Evolutionary conservation across 2,329 filamentous ascomycete species (phyloP).

Genomic region (Xylaria sp.): DNA sequence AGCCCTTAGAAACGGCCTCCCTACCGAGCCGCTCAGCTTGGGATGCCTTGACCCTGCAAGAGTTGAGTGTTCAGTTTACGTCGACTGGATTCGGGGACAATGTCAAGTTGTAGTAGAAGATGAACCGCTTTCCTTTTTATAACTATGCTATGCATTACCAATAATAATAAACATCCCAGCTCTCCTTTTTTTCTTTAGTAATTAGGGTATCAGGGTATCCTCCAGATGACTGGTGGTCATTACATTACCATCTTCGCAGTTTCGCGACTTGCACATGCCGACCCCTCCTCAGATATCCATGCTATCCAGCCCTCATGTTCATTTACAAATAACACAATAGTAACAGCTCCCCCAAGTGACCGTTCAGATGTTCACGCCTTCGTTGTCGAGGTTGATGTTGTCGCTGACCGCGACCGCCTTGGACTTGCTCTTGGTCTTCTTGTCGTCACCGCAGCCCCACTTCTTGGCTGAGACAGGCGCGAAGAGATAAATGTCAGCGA

Average conservation of each 20-base stretch:
- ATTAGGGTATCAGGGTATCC: not conserved
- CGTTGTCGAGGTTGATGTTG: not conserved
- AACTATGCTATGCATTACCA: not conserved
- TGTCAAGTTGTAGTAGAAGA: not conserved
- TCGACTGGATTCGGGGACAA: no score
- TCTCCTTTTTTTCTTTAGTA: not conserved
- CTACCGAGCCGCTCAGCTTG: no score
- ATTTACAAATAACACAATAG: not conserved
- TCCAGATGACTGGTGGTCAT: not conserved
- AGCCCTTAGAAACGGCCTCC: no score
- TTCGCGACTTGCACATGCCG: not conserved
- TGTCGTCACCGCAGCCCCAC: not conserved
- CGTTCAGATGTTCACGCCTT: constrained; percentile 1
- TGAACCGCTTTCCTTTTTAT: not conserved
- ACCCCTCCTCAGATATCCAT: not conserved
- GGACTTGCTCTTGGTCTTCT: not conserved
- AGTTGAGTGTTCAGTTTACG: no score
- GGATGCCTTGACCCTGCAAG: no score
- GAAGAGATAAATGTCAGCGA: constrained; percentile 9
- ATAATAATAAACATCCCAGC: not conserved
- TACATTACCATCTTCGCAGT: not conserved
- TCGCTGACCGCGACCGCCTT: not conserved
- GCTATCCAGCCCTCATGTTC: not conserved
- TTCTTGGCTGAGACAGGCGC: no score
- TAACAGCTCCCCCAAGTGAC: not conserved